Evolutionary conservation across 2,329 filamentous ascomycete species (phyloP), one percentile per base, ranked within the genome.

Genomic region (Claviceps paspali): DNA sequence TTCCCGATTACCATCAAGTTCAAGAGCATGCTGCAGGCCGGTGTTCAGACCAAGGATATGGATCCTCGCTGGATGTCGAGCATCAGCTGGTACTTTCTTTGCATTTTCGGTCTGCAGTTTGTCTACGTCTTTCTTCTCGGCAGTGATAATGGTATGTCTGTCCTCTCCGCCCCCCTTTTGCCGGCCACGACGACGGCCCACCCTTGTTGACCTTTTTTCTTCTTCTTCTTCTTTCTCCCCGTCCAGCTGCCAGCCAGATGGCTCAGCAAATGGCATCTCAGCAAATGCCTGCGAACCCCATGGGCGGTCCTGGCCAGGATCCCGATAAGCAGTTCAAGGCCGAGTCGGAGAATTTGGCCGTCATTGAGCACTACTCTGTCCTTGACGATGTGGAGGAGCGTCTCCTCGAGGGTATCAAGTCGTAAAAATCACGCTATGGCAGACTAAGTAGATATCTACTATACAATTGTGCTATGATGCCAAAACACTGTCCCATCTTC

Each of bases 41-140:
- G 91, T 50, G 88, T 98, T 31, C 86, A 86, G 45, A 98, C 92
- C 19, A 81, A 79, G 52, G 91, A 98, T 56, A 79, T 98, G 64
- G 92, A 98, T 54, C 91, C 94, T 9, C 75, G 88, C 60, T 98
- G 91, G 91, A 94, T 98, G 62, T 95, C 87, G 1, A 94, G 86
- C 60, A 78, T 98, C 59, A 94, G 86, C 42, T 98, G 91, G 87
- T 98, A 98, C 65, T 96, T 98, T 55, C 65, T 98, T 47, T 96
- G 92, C 52, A 78, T 98, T 45, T 96, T 98, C 56, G 91, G 92
- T 33, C 68, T 98, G 40, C 88, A 96, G 59, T 85, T 88, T 38
- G 87, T 98, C 40, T 98, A 98, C 59, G 93, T 91, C 54, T 96
- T 95, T 57, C 79, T 98, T 35, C 71, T 98, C 11, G 91, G 91